Evolutionary conservation across 768 basidiomycete species (phyloP).

Genomic region (Cystoderma amianthinum): DNA sequence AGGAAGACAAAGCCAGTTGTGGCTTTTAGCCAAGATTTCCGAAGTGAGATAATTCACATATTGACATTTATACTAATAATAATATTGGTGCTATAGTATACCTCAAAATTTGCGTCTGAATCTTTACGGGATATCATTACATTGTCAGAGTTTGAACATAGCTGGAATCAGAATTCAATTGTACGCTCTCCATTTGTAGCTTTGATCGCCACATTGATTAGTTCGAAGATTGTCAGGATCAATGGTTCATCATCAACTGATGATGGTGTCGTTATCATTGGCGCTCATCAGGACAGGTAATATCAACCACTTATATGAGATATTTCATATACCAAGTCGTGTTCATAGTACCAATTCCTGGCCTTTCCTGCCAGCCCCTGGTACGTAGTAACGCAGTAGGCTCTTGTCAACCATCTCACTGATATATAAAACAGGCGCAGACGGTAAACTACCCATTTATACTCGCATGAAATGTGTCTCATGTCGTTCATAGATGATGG

Average conservation of each 20-base stretch:
- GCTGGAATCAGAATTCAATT: conserved; percentile 83
- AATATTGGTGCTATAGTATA: too few relatives aligned
- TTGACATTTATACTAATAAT: too few relatives aligned
- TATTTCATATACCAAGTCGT: neutral
- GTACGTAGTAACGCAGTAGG: neutral
- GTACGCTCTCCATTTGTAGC: too few relatives aligned
- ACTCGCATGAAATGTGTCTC: neutral
- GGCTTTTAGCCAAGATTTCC: too few relatives aligned
- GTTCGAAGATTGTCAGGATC: neutral
- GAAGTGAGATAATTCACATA: too few relatives aligned
- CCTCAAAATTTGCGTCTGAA: conserved; percentile 54
- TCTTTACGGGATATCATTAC: conserved; percentile 51
- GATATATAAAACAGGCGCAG: neutral
- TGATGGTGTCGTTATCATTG: neutral
- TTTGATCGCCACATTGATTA: too few relatives aligned
- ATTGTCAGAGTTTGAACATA: conserved; percentile 66
- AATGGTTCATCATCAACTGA: neutral
- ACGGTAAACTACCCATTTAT: neutral
- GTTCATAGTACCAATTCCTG: neutral
- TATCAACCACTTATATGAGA: neutral
- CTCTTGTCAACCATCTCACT: neutral
- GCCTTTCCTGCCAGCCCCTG: neutral
- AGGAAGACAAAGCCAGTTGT: too few relatives aligned
- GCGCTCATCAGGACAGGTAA: neutral
- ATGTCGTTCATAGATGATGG: neutral